Evolutionary conservation across 169 alveolate species (phyloP).

Genomic region (Eimeria necatrix): DNA sequence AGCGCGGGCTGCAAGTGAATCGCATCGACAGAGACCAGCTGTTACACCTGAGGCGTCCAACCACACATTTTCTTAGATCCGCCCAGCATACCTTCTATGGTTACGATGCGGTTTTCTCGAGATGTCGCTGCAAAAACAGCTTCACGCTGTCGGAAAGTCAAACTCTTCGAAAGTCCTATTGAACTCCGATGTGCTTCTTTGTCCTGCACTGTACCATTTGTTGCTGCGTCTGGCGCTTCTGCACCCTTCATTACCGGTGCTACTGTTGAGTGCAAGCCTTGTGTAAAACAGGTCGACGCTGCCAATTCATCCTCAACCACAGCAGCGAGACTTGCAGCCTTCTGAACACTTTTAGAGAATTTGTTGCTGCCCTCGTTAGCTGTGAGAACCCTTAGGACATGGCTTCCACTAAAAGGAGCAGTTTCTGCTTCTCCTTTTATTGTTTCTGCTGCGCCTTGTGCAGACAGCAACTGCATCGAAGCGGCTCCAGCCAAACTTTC

Average conservation of each 20-base stretch:
- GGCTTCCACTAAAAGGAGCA: neutral
- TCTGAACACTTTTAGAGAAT: neutral
- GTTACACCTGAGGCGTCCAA: too few relatives aligned
- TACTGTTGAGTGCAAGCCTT: neutral
- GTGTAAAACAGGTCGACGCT: neutral
- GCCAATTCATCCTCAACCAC: neutral
- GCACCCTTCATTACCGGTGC: neutral
- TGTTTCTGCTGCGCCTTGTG: neutral
- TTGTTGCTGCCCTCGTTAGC: neutral
- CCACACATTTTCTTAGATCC: neutral
- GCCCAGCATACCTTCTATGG: conserved; percentile 50
- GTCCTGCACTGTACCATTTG: conserved; percentile 15
- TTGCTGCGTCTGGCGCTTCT: neutral
- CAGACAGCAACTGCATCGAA: conserved; percentile 35
- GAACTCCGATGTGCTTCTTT: neutral
- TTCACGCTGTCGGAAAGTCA: conserved; percentile 64
- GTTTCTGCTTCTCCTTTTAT: neutral
- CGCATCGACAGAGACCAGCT: too few relatives aligned
- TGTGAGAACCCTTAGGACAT: conserved; percentile 11
- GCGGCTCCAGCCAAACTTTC: neutral
- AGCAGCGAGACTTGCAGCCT: neutral
- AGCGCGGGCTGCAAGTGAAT: too few relatives aligned
- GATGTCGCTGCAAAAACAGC: conserved; percentile 70
- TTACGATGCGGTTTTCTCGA: conserved; percentile 62
- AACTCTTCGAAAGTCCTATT: too few relatives aligned